Percentiles rank a stretch among this genome's conserved stretches.
Evolutionary conservation across 495 filamentous ascomycete species (phyloP).

Genomic region (Aspergillus ellipticus): DNA sequence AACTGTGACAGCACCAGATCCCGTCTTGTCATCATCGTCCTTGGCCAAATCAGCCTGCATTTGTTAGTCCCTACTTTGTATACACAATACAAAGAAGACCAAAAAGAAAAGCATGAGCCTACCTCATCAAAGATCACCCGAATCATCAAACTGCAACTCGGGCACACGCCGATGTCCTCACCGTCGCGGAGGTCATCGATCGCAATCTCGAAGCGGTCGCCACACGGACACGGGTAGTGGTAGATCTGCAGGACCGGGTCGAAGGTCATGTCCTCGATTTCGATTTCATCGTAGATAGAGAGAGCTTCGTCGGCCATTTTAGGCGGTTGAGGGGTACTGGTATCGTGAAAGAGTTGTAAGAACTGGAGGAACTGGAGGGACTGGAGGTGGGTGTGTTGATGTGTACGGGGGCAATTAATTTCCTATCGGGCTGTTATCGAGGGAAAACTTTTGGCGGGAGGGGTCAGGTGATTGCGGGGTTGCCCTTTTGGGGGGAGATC

Average conservation of each 20-base stretch:
- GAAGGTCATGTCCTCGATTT: conserved; percentile 98
- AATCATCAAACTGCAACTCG: conserved; percentile 95
- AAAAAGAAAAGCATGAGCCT: conserved; percentile 25
- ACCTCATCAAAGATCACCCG: conserved; percentile 88
- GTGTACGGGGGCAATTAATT: background rate
- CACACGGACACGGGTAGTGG: conserved; percentile 94
- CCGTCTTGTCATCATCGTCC: conserved; percentile 30
- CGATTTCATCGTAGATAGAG: conserved; percentile 95
- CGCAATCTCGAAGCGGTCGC: conserved; percentile 92
- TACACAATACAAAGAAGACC: background rate
- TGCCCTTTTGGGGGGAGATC: background rate
- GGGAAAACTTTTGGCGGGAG: conserved; percentile 28
- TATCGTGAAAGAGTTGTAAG: background rate
- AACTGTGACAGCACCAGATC: conserved; percentile 32
- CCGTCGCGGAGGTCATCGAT: conserved; percentile 81
- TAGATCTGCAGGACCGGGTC: conserved; percentile 80
- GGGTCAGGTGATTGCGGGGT: conserved; percentile 29
- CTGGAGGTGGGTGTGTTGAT: background rate
- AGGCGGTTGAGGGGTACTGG: background rate
- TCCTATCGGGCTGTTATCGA: conserved; percentile 3
- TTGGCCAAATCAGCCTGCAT: conserved; percentile 43
- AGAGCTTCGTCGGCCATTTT: conserved; percentile 65
- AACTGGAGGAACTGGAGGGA: background rate
- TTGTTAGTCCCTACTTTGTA: background rate
- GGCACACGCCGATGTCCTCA: conserved; percentile 90